Conservation (phyloP, 1,139 yeast genomes). For the Keqinozyma sinolaborantium region DNA sequence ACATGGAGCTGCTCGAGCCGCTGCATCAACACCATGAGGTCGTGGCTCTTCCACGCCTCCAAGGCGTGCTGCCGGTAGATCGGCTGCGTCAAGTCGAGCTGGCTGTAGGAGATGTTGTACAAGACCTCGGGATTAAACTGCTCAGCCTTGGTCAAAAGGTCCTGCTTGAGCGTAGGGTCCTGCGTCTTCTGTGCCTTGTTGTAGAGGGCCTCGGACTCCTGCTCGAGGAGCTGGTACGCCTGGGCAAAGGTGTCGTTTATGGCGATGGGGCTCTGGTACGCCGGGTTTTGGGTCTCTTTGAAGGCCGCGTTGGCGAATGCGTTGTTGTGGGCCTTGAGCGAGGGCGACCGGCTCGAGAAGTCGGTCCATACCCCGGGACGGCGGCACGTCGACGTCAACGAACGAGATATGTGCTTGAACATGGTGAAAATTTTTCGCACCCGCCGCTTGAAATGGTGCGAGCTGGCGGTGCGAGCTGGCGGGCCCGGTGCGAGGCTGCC, state of each 20-base stretch:
- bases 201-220: conserved; percentile 28
- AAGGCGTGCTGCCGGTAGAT: conserved; percentile 70
- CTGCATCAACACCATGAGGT: conserved; percentile 75
- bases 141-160: conserved; percentile 48
- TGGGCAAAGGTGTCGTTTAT: conserved; percentile 69
- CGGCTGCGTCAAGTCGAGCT: conserved; percentile 69
- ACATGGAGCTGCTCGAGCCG: conserved; percentile 81
- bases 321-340: conserved; percentile 18
- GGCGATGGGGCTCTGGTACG: conserved; percentile 64
- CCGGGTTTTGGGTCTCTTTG: conserved; percentile 8
- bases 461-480: conserved; percentile 1
- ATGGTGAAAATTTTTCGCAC: conserved; percentile 3
- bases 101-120: conserved; percentile 51
- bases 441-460: not conserved
- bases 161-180: conserved; percentile 15
- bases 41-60: conserved; percentile 69
- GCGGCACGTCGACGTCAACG: conserved; percentile 5
- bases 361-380: conserved; percentile 45
- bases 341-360: conserved; percentile 36
- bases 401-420: conserved; percentile 10
- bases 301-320: not conserved
- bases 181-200: conserved; percentile 14
- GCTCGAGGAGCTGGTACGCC: conserved; percentile 60
- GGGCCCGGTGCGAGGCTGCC: conserved; percentile 1
- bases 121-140: conserved; percentile 76